A percentile compares a stretch with the other conserved stretches of the same genome.
Evolutionary conservation across 2,329 filamentous ascomycete genomes (phyloP).

Genomic region (Fusarium neocosmosporiellum): DNA sequence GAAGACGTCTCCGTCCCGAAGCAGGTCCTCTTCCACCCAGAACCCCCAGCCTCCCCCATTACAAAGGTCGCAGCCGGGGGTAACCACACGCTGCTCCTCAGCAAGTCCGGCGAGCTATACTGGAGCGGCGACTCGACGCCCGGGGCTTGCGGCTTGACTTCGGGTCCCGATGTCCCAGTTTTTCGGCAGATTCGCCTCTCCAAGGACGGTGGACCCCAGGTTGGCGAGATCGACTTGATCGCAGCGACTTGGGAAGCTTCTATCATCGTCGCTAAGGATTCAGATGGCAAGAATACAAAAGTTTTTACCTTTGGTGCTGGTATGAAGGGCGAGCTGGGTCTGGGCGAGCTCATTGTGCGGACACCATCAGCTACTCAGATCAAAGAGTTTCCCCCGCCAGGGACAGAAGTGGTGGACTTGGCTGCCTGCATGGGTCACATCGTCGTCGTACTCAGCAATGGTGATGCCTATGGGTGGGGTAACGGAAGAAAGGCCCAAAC

Average conservation of each 20-base stretch:
- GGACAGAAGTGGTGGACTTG: conserved; percentile 70
- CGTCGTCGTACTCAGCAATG: conserved; percentile 77
- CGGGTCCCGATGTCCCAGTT: conserved; percentile 45
- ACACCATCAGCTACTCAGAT: conserved; percentile 62
- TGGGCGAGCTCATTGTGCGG: conserved; percentile 64
- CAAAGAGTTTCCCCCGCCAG: conserved; percentile 71
- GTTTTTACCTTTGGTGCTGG: conserved; percentile 76
- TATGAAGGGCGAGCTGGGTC: conserved; percentile 77
- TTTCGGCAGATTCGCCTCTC: conserved; percentile 55
- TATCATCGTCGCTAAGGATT: conserved; percentile 66
- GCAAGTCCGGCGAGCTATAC: conserved; percentile 68
- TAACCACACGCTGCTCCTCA: conserved; percentile 85
- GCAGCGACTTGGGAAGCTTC: conserved; percentile 85
- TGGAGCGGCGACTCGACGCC: conserved; percentile 70
- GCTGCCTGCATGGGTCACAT: conserved; percentile 83
- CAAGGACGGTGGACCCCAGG: conserved; percentile 40
- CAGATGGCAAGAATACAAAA: conserved; percentile 54
- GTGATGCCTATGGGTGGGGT: conserved; percentile 89
- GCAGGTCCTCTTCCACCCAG: conserved; percentile 66
- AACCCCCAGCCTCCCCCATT: conserved; percentile 50
- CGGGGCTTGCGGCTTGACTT: conserved; percentile 64
- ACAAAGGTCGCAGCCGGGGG: conserved; percentile 72
- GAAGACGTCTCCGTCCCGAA: conserved; percentile 78
- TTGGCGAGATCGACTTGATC: conserved; percentile 55
- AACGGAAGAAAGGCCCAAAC: conserved; percentile 87